Conservation (phyloP, 106 monocot genomes). For the Alisma plantagoaquatica region DNA sequence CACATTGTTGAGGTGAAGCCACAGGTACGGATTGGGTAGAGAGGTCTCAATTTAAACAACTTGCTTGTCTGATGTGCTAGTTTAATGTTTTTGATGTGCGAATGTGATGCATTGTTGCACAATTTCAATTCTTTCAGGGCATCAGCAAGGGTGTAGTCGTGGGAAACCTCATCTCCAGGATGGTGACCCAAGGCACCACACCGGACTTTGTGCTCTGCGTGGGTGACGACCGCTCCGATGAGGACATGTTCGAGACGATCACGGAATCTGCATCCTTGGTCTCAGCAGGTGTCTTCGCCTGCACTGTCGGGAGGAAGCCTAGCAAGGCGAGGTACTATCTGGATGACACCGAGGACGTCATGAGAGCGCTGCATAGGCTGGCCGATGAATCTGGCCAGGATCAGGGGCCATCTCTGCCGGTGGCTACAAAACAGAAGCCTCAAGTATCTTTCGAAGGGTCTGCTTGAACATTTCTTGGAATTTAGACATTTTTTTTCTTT, state of each 20-base stretch:
- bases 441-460: too few species aligned
- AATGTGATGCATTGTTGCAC: neutral
- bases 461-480: too few species aligned
- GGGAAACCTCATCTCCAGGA: conserved; percentile 16
- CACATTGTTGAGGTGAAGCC: too few species aligned
- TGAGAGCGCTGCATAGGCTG: conserved; percentile 58
- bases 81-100: neutral
- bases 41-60: too few species aligned
- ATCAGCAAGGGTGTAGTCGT: conserved; percentile 25
- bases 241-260: conserved; percentile 91
- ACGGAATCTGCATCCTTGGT: conserved; percentile 8
- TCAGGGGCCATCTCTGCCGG: too few species aligned
- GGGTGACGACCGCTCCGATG: conserved; percentile 79
- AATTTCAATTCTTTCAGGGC: too few species aligned
- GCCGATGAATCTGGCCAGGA: conserved; percentile 22
- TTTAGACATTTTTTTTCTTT: too few species aligned
- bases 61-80: too few species aligned
- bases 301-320: too few species aligned
- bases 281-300: conserved; percentile 48
- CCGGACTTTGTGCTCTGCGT: conserved; percentile 72
- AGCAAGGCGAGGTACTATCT: conserved; percentile 85
- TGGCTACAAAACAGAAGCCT: too few species aligned
- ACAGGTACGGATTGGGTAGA: too few species aligned
- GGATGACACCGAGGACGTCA: conserved; percentile 66
- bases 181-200: conserved; percentile 28